Conservation (phyloP, 257 asterid genomes). For the Ilex aquifolium region DNA sequence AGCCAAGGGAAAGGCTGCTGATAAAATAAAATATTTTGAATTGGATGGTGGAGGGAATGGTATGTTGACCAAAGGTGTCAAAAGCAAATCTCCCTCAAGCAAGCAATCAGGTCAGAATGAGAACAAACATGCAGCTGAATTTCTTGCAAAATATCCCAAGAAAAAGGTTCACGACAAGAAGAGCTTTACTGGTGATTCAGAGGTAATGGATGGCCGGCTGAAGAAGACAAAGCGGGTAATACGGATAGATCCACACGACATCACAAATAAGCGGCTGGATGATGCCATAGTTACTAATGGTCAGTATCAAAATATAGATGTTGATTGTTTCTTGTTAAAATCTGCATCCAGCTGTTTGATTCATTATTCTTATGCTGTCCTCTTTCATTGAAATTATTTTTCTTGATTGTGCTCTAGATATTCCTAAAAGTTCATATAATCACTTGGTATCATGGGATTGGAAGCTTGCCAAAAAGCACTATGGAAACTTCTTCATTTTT, state of each 20-base stretch:
- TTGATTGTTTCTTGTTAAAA: too few species aligned
- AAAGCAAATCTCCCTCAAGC: constrained; percentile 20
- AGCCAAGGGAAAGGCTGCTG: constrained; percentile 20
- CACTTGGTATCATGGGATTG: too few species aligned
- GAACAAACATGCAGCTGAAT: constrained; percentile 23
- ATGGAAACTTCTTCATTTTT: too few species aligned
- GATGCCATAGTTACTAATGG: constrained; percentile 48
- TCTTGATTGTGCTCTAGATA: too few species aligned
- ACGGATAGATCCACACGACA: constrained; percentile 71
- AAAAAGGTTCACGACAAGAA: constrained; percentile 39
- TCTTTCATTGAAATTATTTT: too few species aligned
- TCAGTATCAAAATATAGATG: constrained; percentile 23
- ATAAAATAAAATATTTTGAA: constrained; percentile 14
- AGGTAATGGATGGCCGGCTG: constrained; percentile 30
- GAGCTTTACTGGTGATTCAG: constrained; percentile 27
- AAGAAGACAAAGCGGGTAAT: constrained; percentile 68
- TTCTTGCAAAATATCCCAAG: constrained; percentile 27
- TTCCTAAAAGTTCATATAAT: too few species aligned
- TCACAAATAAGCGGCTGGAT: constrained; percentile 81
- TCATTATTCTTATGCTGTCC: too few species aligned
- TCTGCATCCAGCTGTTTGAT: too few species aligned
- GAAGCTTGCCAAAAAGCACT: too few species aligned
- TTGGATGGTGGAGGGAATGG: constrained; percentile 22
- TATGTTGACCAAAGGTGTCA: constrained; percentile 13
- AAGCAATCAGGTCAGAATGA: constrained; percentile 22